These are phyloP conservation scores for Umbelopsis sp. DNA, from an alignment of 192 early-diverging fungal species.

Conservation along the genomic window DNA sequence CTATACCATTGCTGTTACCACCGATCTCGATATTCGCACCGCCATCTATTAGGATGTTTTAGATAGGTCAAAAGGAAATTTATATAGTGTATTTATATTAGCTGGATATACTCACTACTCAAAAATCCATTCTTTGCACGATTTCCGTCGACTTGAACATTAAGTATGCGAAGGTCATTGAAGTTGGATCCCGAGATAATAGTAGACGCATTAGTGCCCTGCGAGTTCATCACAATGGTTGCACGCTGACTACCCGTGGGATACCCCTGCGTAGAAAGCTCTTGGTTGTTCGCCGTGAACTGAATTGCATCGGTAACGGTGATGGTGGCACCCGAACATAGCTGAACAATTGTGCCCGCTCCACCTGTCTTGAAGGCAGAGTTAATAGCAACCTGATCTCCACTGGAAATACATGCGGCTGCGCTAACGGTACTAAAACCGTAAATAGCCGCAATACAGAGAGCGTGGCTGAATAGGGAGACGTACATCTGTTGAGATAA, in stretches of 20 bases:
- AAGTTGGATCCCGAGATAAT: background rate
- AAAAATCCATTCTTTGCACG: conserved; percentile 4
- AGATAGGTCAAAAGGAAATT: too few species aligned
- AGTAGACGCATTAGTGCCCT: background rate
- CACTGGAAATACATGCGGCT: background rate
- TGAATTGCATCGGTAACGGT: background rate
- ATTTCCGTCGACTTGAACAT: conserved; percentile 6
- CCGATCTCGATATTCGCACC: conserved; percentile 11
- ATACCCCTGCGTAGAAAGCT: conserved; percentile 1
- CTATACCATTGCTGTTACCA: background rate
- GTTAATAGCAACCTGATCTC: background rate
- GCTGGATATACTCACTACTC: background rate
- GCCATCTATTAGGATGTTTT: conserved; percentile 8
- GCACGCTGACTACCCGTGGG: background rate
- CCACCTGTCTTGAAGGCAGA: background rate
- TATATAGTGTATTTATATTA: background rate
- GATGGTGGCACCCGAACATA: background rate
- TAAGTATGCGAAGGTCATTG: background rate
- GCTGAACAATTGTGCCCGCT: background rate
- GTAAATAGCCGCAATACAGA: background rate
- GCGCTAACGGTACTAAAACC: background rate
- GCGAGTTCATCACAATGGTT: background rate
- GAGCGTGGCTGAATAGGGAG: background rate
- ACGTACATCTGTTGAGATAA: background rate
- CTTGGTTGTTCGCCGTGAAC: background rate